Percentiles rank a stretch among this genome's conserved stretches.
Conservation (phyloP, 2,329 filamentous ascomycete genomes). For the Clarireedia sp. region DNA sequence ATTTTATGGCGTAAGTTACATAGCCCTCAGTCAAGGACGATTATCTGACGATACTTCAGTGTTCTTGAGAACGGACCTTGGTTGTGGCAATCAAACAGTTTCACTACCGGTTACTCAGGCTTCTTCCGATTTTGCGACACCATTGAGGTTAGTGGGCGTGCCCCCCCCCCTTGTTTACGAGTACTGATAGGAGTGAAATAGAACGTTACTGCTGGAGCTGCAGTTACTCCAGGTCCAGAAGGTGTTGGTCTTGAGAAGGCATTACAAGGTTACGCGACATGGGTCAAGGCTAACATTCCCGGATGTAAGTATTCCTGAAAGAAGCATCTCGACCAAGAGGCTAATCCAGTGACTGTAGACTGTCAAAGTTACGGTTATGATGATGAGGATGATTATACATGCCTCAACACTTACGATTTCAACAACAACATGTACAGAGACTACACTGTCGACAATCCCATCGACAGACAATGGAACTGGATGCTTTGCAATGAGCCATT, state of each 20-base stretch:
- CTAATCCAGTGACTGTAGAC: conserved; percentile 25
- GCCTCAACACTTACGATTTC: conserved; percentile 45
- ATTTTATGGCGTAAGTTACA: conserved; percentile 3
- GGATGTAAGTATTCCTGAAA: conserved; percentile 34
- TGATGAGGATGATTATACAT: conserved; percentile 36
- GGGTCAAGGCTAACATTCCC: conserved; percentile 41
- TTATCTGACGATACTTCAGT: conserved; percentile 19
- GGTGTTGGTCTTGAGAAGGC: conserved; percentile 49
- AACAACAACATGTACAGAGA: conserved; percentile 44
- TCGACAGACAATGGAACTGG: conserved; percentile 48
- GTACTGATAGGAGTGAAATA: background rate
- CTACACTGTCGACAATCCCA: conserved; percentile 36
- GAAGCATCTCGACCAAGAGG: background rate
- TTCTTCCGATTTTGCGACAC: conserved; percentile 39
- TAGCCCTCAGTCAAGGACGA: background rate
- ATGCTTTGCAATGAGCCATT: conserved; percentile 57
- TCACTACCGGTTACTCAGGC: conserved; percentile 39
- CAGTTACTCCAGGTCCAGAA: conserved; percentile 28
- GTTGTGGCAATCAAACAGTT: conserved; percentile 48
- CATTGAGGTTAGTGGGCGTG: conserved; percentile 29
- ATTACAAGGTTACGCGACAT: conserved; percentile 46
- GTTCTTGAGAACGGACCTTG: conserved; percentile 48
- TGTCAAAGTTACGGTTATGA: conserved; percentile 42
- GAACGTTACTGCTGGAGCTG: conserved; percentile 28
- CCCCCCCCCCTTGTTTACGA: background rate